phyloP scores from a whole-genome alignment of 495 filamentous ascomycete species.

The Jackrogersella minutella region DNA sequence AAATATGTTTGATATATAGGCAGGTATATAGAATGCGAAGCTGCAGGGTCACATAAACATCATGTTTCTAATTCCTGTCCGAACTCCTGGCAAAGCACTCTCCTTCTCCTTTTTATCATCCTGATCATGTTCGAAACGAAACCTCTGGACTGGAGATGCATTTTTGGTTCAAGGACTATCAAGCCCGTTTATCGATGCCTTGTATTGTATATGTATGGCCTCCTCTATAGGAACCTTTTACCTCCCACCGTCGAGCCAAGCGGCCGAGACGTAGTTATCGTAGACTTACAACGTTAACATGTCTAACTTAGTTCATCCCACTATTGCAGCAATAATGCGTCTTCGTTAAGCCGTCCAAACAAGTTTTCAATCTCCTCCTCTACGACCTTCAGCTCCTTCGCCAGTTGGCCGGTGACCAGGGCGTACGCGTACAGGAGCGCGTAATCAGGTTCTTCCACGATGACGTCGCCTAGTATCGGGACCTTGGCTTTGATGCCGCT shows the following conservation, averaged over 20 bases:
- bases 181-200: conserved; percentile 4
- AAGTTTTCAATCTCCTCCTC: conserved; percentile 73
- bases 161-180: no score
- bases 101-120: neutral
- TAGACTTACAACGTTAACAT: neutral
- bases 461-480: conserved; percentile 34
- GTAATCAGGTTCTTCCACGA: conserved; percentile 59
- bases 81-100: neutral
- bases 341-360: conserved; percentile 81
- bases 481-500: neutral
- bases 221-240: neutral
- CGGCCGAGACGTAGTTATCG: neutral
- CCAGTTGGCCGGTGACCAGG: conserved; percentile 71
- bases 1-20: no score
- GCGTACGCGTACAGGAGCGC: conserved; percentile 65
- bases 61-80: neutral
- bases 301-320: neutral
- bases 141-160: neutral
- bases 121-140: neutral
- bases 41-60: neutral
- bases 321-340: conserved; percentile 71
- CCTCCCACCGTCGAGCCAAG: neutral
- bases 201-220: conserved; percentile 4
- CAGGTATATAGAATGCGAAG: neutral
- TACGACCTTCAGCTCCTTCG: conserved; percentile 72